Conservation (phyloP, 2,329 filamentous ascomycete genomes). For the Paraconiothyrium sp. region DNA sequence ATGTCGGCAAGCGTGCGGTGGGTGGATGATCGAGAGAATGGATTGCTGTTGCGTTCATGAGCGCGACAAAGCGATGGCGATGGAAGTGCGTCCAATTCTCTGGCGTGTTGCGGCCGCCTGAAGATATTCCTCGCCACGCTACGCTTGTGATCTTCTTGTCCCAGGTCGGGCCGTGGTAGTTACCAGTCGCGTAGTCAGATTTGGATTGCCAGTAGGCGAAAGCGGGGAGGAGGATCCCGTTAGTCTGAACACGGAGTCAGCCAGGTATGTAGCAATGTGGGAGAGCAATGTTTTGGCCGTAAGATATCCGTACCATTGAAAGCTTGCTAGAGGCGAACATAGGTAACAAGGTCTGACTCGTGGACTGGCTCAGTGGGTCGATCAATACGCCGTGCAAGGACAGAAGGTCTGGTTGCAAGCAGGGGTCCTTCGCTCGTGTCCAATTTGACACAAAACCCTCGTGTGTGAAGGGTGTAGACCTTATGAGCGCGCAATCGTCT, state of each 20-base stretch:
- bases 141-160: conserved; percentile 52
- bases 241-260: conserved; percentile 46
- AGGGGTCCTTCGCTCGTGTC: conserved; percentile 56
- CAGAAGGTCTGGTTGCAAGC: conserved; percentile 56
- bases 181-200: conserved; percentile 54
- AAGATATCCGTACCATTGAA: conserved; percentile 35
- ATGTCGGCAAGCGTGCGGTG: conserved; percentile 52
- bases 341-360: conserved; percentile 57
- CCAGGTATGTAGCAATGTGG: background rate
- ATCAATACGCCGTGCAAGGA: conserved; percentile 60
- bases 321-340: conserved; percentile 62
- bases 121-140: conserved; percentile 60
- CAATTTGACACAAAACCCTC: conserved; percentile 60
- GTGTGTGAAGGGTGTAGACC: conserved; percentile 44
- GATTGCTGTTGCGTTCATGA: conserved; percentile 74
- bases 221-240: conserved; percentile 62
- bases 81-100: conserved; percentile 78
- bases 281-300: background rate
- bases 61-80: conserved; percentile 76
- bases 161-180: conserved; percentile 53
- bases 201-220: conserved; percentile 61
- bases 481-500: conserved; percentile 20
- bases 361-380: conserved; percentile 57
- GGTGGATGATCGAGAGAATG: conserved; percentile 37
- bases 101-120: conserved; percentile 57